Base-by-base conservation (phyloP, 208 protist species). In the Tritrichomonas foetus region DNA sequence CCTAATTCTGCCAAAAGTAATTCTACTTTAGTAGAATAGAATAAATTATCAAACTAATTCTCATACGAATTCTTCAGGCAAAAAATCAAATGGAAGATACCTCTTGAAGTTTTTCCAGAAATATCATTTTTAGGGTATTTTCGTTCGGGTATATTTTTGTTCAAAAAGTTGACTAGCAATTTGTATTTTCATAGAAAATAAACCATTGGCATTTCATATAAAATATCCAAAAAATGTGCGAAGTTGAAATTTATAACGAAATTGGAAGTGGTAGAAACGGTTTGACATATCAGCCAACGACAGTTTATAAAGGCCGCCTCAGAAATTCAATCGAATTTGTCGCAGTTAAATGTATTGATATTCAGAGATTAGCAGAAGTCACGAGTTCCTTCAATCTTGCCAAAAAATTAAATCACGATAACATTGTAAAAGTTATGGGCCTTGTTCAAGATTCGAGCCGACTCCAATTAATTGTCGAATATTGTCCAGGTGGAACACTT, bases 201-300 rank as follows among this genome's bases (percentile, higher is more conserved):
- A n/a, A n/a, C n/a, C n/a, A n/a, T n/a, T n/a, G n/a, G n/a, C n/a
- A n/a, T n/a, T n/a, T n/a, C n/a, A n/a, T n/a, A n/a, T n/a, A n/a
- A n/a, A n/a, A n/a, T n/a, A n/a, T n/a, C n/a, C n/a, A n/a, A n/a
- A n/a, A n/a, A n/a, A 61, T 61, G 53, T 61, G 53, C 16, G 53
- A 89, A 47, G 78, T 89, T 57, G 78, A 89, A 89, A n/a, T 89
- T 20, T 89, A 89, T 89, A 89, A 89, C 33, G 47, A 89, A 57
- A 89, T 89, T 27, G 78, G 78, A 39, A 61, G 0, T 39, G 78
- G 78, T 16, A 44, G 78, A n/a, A 20, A 89, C 33, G 53, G 27
- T 39, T 16, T 47, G 3, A 20, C 25, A 8, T 89, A 55, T 39
- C 47, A 53, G 47, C 44, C 78, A 20, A 89, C 78, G 25, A n/a